These are phyloP conservation scores for Suhomyces chickasaworum DNA, from an alignment of 1,139 yeast genomes.

Conservation along the genomic window DNA sequence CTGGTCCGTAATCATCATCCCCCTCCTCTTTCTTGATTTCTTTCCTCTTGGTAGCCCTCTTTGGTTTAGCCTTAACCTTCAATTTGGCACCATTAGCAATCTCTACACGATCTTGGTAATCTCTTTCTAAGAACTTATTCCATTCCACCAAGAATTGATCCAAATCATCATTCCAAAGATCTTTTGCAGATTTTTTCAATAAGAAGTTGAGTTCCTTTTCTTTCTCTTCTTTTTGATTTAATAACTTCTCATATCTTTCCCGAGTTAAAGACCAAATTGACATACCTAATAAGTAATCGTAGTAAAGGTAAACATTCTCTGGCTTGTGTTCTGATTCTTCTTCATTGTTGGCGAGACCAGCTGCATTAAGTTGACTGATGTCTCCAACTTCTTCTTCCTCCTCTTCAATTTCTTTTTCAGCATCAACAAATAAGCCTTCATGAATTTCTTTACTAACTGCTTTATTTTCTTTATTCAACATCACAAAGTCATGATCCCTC, in stretches of 20 bases:
- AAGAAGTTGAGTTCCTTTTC: conserved; percentile 71
- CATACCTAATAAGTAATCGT: conserved; percentile 83
- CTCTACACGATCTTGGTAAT: conserved; percentile 34
- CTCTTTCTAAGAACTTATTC: conserved; percentile 55
- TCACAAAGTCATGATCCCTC: conserved; percentile 66
- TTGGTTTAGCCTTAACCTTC: conserved; percentile 33
- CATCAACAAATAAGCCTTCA: conserved; percentile 26
- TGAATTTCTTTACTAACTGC: conserved; percentile 35
- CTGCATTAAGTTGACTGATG: conserved; percentile 36
- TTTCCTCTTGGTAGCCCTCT: conserved; percentile 19
- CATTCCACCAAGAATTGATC: conserved; percentile 71
- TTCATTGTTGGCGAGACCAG: conserved; percentile 29
- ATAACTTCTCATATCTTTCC: conserved; percentile 81
- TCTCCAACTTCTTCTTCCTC: conserved; percentile 41
- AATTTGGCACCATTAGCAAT: conserved; percentile 28
- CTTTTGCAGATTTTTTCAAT: conserved; percentile 75
- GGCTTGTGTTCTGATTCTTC: conserved; percentile 37
- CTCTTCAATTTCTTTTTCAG: conserved; percentile 34
- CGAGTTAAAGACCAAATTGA: conserved; percentile 89
- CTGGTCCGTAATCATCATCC: conserved; percentile 15
- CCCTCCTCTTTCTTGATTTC: conserved; percentile 22
- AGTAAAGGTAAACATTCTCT: conserved; percentile 53
- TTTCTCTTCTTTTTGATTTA: conserved; percentile 70
- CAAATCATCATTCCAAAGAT: conserved; percentile 82
- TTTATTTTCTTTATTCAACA: conserved; percentile 69